A percentile compares a stretch with the other conserved stretches of the same genome.
Evolutionary conservation across 345 rosid genomes (phyloP).

Genomic region (Rubroshorea leprosula): DNA sequence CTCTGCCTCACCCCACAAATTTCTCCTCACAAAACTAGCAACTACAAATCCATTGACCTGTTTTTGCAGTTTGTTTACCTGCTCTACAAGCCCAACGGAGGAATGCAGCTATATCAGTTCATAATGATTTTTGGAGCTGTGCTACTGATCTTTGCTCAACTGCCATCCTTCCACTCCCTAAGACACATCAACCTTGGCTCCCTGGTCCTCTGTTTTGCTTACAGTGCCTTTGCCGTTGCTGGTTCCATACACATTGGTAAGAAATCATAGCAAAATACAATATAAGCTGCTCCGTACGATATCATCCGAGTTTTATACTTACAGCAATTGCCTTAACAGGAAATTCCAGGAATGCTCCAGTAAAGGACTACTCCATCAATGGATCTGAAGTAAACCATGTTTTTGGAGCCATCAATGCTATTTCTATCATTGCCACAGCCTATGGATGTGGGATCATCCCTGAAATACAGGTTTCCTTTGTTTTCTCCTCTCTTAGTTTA

Average conservation of each 20-base stretch:
- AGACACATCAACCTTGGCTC: slow-evolving; percentile 54
- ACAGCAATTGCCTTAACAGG: slow-evolving; percentile 24
- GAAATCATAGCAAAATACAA: not conserved
- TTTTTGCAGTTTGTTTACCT: slow-evolving; percentile 43
- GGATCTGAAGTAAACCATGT: slow-evolving; percentile 27
- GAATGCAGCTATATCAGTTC: slow-evolving; percentile 48
- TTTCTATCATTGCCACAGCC: slow-evolving; percentile 45
- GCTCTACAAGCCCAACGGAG: slow-evolving; percentile 32
- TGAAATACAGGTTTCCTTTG: slow-evolving; percentile 55
- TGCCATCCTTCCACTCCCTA: slow-evolving; percentile 61
- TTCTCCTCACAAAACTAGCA: not conserved
- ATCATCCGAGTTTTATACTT: not conserved
- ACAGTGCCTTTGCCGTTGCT: slow-evolving; percentile 33
- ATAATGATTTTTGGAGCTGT: slow-evolving; percentile 35
- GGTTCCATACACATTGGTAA: slow-evolving; percentile 42
- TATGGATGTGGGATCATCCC: slow-evolving; percentile 56
- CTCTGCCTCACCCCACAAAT: not conserved
- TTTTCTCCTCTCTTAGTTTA: too few species aligned
- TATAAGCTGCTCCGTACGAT: not conserved
- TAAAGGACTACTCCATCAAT: slow-evolving; percentile 32
- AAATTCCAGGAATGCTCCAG: slow-evolving; percentile 35
- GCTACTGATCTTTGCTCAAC: slow-evolving; percentile 40
- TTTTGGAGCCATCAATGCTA: slow-evolving; percentile 38
- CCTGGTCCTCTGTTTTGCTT: slow-evolving; percentile 39
- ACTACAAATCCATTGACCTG: not conserved